Evolutionary conservation across 176 grass and related monocot species (phyloP), one percentile per base, ranked within the genome.

Genomic region (Zea luxurians): DNA sequence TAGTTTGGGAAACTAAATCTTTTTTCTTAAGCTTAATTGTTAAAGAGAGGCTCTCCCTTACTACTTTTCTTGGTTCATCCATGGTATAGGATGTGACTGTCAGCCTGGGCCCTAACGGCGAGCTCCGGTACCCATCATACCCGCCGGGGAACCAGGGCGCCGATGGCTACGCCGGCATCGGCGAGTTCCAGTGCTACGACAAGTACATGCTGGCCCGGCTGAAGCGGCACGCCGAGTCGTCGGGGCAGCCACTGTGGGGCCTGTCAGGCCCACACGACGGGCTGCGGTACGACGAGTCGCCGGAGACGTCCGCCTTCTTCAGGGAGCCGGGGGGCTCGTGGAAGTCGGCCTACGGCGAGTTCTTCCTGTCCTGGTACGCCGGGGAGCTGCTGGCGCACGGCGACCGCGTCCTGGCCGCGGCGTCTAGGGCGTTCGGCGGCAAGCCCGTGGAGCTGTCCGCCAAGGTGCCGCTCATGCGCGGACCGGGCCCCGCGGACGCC

Each of bases 331-430:
- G 86, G 8, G 94, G 94, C 43, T 92, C 91, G 6, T 97, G 87
- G 89, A 68, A 83, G 41, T 86, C 66, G 8, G 64, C 76, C 1
- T 97, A 97, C 54, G 94, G 91, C 1, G 71, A 92, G 78, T 97
- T 94, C 89, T 97, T 97, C 85, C 85, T 97, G n/a, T 97, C 91
- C 10, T 97, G 94, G 94, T 97, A 97, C 91, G 70, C 89, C 40
- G 81, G 75, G 13, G 65, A 88, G 75, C 87, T 97, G 6, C 37
- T 97, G 1, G 78, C 64, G 59, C 94, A 97, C 44, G 94, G 89
- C 17, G 87, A 91, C 48, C 84, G 87, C 68, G 71, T 97, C 5
- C 91, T 97, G 1, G 68, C 68, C 6, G 44, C 68, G 68, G 68
- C 68, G 20, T 13, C 45, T 0, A 48, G 45, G 81, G 79, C 20